These are phyloP conservation scores for Serendipita sp. DNA, from an alignment of 768 basidiomycete species.

Conservation along the genomic window DNA sequence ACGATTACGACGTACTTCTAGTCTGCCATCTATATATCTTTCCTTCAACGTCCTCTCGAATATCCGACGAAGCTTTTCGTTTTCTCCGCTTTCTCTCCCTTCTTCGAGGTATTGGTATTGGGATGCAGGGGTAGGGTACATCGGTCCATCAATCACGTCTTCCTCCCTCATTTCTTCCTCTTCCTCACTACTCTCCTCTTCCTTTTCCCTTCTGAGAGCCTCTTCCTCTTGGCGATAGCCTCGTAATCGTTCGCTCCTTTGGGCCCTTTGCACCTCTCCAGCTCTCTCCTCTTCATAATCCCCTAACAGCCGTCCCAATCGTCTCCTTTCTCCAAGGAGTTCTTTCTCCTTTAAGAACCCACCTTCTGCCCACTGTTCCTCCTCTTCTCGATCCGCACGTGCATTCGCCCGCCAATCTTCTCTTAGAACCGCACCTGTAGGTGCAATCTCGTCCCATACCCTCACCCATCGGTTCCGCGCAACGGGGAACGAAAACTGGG, in stretches of 20 bases:
- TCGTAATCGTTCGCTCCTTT: slow-evolving; percentile 24
- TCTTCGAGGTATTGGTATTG: slow-evolving; percentile 11
- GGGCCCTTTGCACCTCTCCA: slow-evolving; percentile 37
- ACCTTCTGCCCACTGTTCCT: slow-evolving; percentile 49
- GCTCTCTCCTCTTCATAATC: slow-evolving; percentile 68
- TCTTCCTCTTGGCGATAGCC: slow-evolving; percentile 13
- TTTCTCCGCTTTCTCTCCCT: background rate
- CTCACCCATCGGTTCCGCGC: slow-evolving; percentile 48
- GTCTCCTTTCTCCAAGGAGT: slow-evolving; percentile 48
- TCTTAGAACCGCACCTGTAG: slow-evolving; percentile 18
- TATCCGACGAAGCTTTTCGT: slow-evolving; percentile 6
- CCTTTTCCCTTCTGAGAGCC: background rate
- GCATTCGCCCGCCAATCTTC: slow-evolving; percentile 31
- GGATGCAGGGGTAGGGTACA: background rate
- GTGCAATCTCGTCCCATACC: slow-evolving; percentile 34
- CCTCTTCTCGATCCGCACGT: slow-evolving; percentile 36
- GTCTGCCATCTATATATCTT: slow-evolving; percentile 11
- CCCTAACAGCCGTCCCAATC: slow-evolving; percentile 37
- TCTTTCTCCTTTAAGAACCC: slow-evolving; percentile 41
- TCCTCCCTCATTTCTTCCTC: slow-evolving; percentile 34
- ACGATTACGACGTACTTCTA: slow-evolving; percentile 7
- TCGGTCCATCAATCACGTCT: slow-evolving; percentile 19
- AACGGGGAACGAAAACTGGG: slow-evolving; percentile 34
- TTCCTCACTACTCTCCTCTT: slow-evolving; percentile 37
- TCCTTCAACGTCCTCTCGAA: slow-evolving; percentile 12